Base-by-base conservation (phyloP, 495 filamentous ascomycete species). In the Lepidopterella palustris region DNA sequence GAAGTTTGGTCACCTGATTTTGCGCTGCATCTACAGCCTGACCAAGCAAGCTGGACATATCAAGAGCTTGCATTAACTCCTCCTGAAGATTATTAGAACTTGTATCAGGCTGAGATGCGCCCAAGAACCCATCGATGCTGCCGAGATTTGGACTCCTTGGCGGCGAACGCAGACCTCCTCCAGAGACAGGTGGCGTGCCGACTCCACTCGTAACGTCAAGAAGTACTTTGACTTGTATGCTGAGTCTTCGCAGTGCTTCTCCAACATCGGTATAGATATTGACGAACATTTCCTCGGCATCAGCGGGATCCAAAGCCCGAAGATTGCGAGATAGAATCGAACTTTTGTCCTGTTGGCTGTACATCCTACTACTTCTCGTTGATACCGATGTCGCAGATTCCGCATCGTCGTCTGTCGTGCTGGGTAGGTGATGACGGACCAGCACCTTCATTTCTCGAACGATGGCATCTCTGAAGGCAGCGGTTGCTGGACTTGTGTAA, bases 11-110 rank as follows among this genome's bases (percentile, higher is more conserved):
- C 32, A 96, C 90, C 71, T 95, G 90, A 0, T 89, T 87, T 61
- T 97, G 92, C 8, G 89, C 90, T 27, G 90, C 87, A 68, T 99
- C 93, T 5, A 99, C 90, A 0, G 90, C 90, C 66, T 95, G 87
- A 18, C 92, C 92, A 9, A 97, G 80, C n/a, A 99, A 81, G 68
- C 90, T 96, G 5, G 90, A 88, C 80, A 97, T 87, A 64, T 97
- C 93, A 66, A 97, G 76, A 2, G 88, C 85, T 63, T 89, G 82
- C 56, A 90, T 81, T 25, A 95, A 85, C 59, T 95, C 90, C 68
- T 92, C 89, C 63, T 92, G 90, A 4, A 74, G 27, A 53, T 65
- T 45, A 35, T 62, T 59, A n/a, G 55, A 20, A 45, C 48, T 50
- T 26, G 47, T 35, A 32, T 53, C 24, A 11, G 27, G 8, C 0